These are phyloP conservation scores for Parasarocladium wereldwijsianum DNA, from an alignment of 2,329 filamentous ascomycete genomes.

Conservation along the genomic window DNA sequence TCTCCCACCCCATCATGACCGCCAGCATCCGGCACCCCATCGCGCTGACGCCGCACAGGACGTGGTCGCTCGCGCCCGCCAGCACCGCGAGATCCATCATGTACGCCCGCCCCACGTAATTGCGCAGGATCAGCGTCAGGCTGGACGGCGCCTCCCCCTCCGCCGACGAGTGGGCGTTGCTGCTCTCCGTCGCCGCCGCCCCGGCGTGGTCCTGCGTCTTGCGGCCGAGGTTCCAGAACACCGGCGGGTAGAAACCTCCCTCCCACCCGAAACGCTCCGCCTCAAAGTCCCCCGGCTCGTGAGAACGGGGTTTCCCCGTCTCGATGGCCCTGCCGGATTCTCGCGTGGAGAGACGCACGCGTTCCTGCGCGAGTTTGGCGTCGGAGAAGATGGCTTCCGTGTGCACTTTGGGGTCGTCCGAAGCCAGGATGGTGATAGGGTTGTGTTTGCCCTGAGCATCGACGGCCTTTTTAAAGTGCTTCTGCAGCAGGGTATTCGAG, in stretches of 20 bases:
- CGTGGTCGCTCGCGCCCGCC: conserved; percentile 48
- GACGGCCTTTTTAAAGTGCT: conserved; percentile 24
- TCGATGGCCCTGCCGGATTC: conserved; percentile 8
- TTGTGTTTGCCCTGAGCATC: conserved; percentile 18
- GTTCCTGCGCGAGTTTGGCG: conserved; percentile 55
- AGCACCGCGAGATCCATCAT: conserved; percentile 68
- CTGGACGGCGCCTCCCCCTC: conserved; percentile 21
- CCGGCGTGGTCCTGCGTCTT: conserved; percentile 25
- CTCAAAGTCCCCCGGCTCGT: conserved; percentile 48
- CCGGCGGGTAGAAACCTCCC: conserved; percentile 67
- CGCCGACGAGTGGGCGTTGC: no score
- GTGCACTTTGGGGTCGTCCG: conserved; percentile 69
- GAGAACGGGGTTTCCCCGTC: conserved; percentile 8
- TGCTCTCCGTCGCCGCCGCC: conserved; percentile 12
- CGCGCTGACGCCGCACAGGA: conserved; percentile 65
- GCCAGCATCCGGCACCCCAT: conserved; percentile 60
- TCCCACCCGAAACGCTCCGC: conserved; percentile 77
- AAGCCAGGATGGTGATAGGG: conserved; percentile 51
- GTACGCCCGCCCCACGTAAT: conserved; percentile 67
- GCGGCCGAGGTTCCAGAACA: conserved; percentile 65
- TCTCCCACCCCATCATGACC: conserved; percentile 80
- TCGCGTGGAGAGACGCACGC: conserved; percentile 62
- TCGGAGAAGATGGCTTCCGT: conserved; percentile 45
- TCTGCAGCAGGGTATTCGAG: conserved; percentile 39
- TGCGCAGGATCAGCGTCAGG: conserved; percentile 51